Conservation (phyloP, 495 filamentous ascomycete species). For the Neurospora sp. region DNA sequence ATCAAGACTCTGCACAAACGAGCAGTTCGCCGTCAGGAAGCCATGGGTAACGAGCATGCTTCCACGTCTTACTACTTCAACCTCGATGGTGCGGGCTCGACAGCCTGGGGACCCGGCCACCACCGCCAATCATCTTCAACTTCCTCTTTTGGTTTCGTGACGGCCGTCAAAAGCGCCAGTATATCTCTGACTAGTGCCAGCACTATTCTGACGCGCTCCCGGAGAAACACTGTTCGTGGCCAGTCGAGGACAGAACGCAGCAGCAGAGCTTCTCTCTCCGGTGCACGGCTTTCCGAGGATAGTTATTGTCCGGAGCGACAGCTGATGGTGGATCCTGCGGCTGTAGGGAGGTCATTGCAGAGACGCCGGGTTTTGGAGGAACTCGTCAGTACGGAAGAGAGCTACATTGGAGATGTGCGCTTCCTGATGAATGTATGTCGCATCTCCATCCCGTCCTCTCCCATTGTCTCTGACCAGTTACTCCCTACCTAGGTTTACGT, state of each 20-base stretch:
- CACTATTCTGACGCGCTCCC: conserved; percentile 46
- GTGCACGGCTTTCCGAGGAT: conserved; percentile 54
- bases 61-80: conserved; percentile 33
- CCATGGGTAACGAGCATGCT: conserved; percentile 13
- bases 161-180: conserved; percentile 66
- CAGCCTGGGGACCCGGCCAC: conserved; percentile 11
- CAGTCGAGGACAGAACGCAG: conserved; percentile 51
- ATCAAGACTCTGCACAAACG: conserved; percentile 45
- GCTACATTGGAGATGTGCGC: conserved; percentile 79
- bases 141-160: conserved; percentile 65
- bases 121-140: conserved; percentile 54
- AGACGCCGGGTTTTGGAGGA: conserved; percentile 74
- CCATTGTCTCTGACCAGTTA: conserved; percentile 4
- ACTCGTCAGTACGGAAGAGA: conserved; percentile 73
- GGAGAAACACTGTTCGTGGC: conserved; percentile 37
- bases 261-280: conserved; percentile 50
- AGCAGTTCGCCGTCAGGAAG: conserved; percentile 29
- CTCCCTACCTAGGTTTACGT: conserved; percentile 51
- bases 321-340: conserved; percentile 55
- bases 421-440: conserved; percentile 68
- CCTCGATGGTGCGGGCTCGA: conserved; percentile 13
- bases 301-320: conserved; percentile 46
- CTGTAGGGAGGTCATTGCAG: conserved; percentile 57
- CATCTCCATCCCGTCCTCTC: neutral
- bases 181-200: conserved; percentile 62